These are phyloP conservation scores for Raphanus raphanistrum DNA, from an alignment of 345 rosid genomes.

Conservation along the genomic window DNA sequence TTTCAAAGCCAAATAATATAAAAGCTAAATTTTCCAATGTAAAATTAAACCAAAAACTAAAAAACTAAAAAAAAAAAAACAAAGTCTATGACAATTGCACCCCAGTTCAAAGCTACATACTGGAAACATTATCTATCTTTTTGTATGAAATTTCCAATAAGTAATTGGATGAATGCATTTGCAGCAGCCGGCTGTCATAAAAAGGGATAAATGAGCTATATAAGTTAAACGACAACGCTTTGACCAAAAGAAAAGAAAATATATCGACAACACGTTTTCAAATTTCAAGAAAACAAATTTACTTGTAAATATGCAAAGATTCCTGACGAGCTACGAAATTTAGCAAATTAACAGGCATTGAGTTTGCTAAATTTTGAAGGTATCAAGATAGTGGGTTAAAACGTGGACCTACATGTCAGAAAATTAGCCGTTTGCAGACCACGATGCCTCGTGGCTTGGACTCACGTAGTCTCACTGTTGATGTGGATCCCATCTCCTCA, in stretches of 20 bases:
- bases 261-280: background rate
- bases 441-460: slow-evolving; percentile 31
- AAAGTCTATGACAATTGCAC: background rate
- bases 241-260: background rate
- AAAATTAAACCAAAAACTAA: too few species aligned
- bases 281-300: background rate
- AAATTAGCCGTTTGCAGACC: slow-evolving; percentile 22
- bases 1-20: too few species aligned
- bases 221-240: background rate
- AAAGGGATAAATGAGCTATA: too few species aligned
- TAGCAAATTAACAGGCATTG: slow-evolving; percentile 7
- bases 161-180: background rate
- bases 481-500: slow-evolving; percentile 15
- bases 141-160: background rate
- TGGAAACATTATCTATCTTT: background rate
- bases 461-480: slow-evolving; percentile 14
- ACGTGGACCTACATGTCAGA: slow-evolving; percentile 26
- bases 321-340: slow-evolving; percentile 13
- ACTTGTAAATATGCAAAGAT: slow-evolving; percentile 8
- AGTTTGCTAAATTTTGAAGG: slow-evolving; percentile 17
- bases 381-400: slow-evolving; percentile 27
- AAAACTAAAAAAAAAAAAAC: too few species aligned
- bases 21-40: background rate
- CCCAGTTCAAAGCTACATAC: background rate
- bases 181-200: background rate